phyloP scores from a whole-genome alignment of 1,284 basidiomycete species.

The Boletus smithii region DNA sequence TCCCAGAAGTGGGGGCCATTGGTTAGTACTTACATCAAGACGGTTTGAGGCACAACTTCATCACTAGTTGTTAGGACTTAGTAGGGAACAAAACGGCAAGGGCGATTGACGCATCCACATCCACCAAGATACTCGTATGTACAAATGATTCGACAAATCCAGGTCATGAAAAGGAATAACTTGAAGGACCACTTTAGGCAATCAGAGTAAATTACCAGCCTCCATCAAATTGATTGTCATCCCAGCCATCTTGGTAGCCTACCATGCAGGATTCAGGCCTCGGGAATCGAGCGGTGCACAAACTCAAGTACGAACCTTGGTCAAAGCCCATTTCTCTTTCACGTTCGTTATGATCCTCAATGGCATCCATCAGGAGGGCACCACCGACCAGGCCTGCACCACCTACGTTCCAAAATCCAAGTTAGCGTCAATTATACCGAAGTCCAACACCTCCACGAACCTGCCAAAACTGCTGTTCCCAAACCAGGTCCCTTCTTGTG shows the following conservation, averaged over 20 bases:
- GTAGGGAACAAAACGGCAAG: neutral
- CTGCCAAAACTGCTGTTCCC: constrained; percentile 28
- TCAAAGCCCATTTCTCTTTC: constrained; percentile 39
- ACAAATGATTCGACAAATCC: constrained; percentile 24
- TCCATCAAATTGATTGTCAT: constrained; percentile 6
- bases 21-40: too few relatives aligned
- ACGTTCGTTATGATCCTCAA: constrained; percentile 44
- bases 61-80: too few relatives aligned
- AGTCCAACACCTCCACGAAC: constrained; percentile 18
- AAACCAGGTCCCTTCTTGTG: constrained; percentile 27
- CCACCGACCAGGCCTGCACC: constrained; percentile 62
- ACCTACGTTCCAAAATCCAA: constrained; percentile 33
- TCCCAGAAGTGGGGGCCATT: too few relatives aligned
- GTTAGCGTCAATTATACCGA: constrained; percentile 5
- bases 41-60: too few relatives aligned
- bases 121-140: constrained; percentile 2
- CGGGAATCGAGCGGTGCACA: neutral
- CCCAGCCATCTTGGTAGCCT: constrained; percentile 26
- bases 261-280: constrained; percentile 12
- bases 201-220: constrained; percentile 11
- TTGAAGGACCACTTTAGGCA: neutral
- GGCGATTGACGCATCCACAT: neutral
- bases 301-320: constrained; percentile 31
- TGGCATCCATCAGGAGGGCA: constrained; percentile 47
- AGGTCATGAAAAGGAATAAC: neutral